Base-by-base conservation (phyloP, 768 basidiomycete species). In the Lepiota subincarnata region DNA sequence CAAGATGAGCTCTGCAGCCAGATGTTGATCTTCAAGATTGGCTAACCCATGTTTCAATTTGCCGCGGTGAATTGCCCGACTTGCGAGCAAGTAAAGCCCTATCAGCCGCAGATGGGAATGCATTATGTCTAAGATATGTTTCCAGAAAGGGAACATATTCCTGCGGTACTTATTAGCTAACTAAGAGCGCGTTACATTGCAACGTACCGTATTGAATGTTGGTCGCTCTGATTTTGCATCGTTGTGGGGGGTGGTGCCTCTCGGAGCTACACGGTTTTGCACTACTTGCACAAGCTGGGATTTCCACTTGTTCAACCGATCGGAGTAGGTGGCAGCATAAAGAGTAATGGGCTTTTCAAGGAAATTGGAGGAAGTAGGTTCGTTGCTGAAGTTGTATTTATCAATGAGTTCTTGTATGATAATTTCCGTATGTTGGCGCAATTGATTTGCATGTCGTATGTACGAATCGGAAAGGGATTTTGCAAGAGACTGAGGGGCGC, bases 21-120 rank as follows among this genome's bases (percentile, higher is more conserved):
- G 24, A 24, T 24, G 24, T 24, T 24, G 24, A 24, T 24, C 5
- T 24, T 24, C 24, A 5, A 24, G 24, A 24, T 24, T 24, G 24
- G 24, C 70, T 1, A 53, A 81, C 80, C 81, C 81, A 83, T 46
- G 80, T 75, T 58, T 78, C 76, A 4, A 83, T 79, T 51, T 83
- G 80, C 0, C 73, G 55, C 0, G 62, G 60, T 0, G 71, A 61
- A 79, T 81, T 82, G 34, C 62, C 58, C 0, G 76, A 70, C 48
- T 76, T 75, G n/a, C 66, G 53, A 0, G 81, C 81, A 0, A 83
- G 62, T 0, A 66, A 47, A 0, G 31, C 48, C 0, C 73, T 72
- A 49, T 82, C 80, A 0, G 64, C 64, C 0, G 64, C 64, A 0
- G 73, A 72, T 0, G 81, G 81, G 28, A 76, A 81, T 0, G 77